A percentile compares a stretch with the other conserved stretches of the same genome.
Conservation (phyloP, 805 yeast genomes). For the Starmerella geochares region DNA sequence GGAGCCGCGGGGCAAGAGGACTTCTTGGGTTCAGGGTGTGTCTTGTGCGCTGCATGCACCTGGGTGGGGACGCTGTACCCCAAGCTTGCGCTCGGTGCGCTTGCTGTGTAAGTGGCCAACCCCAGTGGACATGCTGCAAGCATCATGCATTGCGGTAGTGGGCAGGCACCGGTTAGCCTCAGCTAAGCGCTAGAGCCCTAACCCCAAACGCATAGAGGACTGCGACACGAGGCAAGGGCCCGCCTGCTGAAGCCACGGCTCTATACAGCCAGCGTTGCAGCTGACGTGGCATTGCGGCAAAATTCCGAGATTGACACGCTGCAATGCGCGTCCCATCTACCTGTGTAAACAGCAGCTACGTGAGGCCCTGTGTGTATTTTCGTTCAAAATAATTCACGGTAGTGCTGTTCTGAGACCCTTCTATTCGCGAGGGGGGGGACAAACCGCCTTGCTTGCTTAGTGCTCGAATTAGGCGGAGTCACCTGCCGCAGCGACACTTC, state of each 20-base stretch:
- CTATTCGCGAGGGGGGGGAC: no score
- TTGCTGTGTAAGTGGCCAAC: slow-evolving; percentile 2
- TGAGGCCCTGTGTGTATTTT: no score
- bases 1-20: not conserved
- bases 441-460: not conserved
- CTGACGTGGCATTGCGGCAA: slow-evolving; percentile 6
- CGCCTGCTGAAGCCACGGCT: not conserved
- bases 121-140: slow-evolving; percentile 1
- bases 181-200: not conserved
- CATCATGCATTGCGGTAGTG: slow-evolving; percentile 8
- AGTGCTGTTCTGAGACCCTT: no score
- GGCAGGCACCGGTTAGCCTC: not conserved
- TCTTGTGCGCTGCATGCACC: not conserved
- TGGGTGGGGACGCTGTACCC: not conserved
- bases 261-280: not conserved
- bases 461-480: not conserved
- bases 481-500: slow-evolving; percentile 5
- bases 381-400: no score
- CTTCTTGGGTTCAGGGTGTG: not conserved
- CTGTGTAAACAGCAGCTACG: no score
- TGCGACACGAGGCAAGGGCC: not conserved
- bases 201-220: not conserved
- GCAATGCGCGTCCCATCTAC: not conserved
- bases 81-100: slow-evolving; percentile 5
- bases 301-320: not conserved